These are phyloP conservation scores for Candida tetrigidarum DNA, from an alignment of 1,139 yeast species.

Conservation along the genomic window DNA sequence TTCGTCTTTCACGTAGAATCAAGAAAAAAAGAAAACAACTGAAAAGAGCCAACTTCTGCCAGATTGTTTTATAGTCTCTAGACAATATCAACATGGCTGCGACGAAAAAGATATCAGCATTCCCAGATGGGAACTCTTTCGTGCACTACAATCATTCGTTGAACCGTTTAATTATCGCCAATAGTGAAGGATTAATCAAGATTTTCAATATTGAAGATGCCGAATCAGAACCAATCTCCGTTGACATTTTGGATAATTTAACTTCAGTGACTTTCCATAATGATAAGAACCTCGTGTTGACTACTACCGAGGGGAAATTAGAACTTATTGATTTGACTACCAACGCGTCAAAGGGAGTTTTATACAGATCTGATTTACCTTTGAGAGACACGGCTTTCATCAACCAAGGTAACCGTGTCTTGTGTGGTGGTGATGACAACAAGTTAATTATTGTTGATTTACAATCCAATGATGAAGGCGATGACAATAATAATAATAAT, in stretches of 20 bases:
- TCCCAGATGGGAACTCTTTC: conserved; percentile 51
- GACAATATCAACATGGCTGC: conserved; percentile 12
- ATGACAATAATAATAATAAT: too few species aligned
- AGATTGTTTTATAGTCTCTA: not conserved
- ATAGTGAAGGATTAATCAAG: conserved; percentile 54
- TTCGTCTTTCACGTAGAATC: too few species aligned
- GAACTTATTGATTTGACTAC: conserved; percentile 31
- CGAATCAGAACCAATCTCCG: conserved; percentile 57
- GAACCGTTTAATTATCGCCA: conserved; percentile 50
- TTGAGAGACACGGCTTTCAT: conserved; percentile 68
- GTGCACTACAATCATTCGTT: conserved; percentile 38
- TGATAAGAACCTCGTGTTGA: conserved; percentile 27
- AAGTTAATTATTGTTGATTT: conserved; percentile 60
- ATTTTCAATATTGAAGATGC: conserved; percentile 49
- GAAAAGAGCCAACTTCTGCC: not conserved
- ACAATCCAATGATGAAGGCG: conserved; percentile 11
- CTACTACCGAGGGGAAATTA: conserved; percentile 41
- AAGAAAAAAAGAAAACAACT: not conserved
- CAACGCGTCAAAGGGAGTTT: conserved; percentile 26
- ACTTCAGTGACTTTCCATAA: conserved; percentile 34
- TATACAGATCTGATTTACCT: conserved; percentile 59
- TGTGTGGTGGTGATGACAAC: conserved; percentile 80
- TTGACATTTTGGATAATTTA: conserved; percentile 52
- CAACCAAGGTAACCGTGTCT: conserved; percentile 69
- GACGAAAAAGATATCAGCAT: conserved; percentile 33